Base-by-base conservation (phyloP, 345 rosid species). In the Odontarrhena argentea region DNA sequence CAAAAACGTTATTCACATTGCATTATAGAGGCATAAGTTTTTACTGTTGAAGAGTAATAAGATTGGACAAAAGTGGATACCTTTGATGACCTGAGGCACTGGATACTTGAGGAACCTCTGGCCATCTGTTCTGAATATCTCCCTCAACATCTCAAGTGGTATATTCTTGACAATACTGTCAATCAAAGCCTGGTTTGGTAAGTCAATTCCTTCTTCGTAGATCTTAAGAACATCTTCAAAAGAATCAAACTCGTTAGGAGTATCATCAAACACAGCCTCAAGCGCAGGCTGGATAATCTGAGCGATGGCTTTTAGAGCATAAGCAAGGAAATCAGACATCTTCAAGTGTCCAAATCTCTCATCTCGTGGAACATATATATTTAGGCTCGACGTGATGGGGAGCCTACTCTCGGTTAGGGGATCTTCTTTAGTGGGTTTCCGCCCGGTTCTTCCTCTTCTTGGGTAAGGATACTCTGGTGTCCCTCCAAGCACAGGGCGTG, bases 401-500 rank as follows among this genome's bases (percentile, higher is more conserved):
- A 80, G 10, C 78, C 97, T 81, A 76, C 85, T 83, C 77, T 90
- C 97, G 7, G 53, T 60, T 6, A 57, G 36, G 36, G 83, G 78
- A 81, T 86, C 97, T 69, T 75, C 67, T 69, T 51, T 18, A 5
- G 79, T 58, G 7, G 85, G 85, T 35, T 82, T 56, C 24, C 98
- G 67, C 47, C 96, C 88, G 30, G 98, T 92, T 79, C 94, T 77
- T 49, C 84, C 86, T 51, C 96, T 82, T n/a, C 98, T 92, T 54
- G 98, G 98, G 70, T 92, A 92, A 49, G 98, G 98, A 67, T 77
- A 72, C 69, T 84, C 74, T 2, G 58, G 10, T 9, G 92, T 76
- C 2, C 98, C 98, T 24, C 98, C 98, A 32, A 92, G 96, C 55
- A 85, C 82, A 7, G 94, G 96, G 9, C 96, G 83, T 7, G 76